Percentiles rank a stretch among this genome's conserved stretches.
These are phyloP conservation scores for Candida jianshihensis DNA, from an alignment of 805 yeast species.

Conservation along the genomic window DNA sequence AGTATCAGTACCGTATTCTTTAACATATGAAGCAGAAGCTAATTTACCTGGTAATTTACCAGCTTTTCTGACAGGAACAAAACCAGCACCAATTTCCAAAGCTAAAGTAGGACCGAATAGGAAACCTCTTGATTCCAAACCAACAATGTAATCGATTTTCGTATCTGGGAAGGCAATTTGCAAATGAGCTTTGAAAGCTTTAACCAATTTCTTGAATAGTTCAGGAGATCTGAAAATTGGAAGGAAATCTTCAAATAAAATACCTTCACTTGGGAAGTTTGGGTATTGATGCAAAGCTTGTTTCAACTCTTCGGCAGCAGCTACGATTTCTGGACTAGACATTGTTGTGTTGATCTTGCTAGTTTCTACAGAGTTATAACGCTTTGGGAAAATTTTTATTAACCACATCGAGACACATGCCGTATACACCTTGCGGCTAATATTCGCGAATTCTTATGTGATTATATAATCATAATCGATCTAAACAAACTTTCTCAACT, in stretches of 20 bases:
- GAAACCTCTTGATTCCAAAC: constrained; percentile 95
- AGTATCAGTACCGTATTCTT: constrained; percentile 89
- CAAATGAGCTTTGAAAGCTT: constrained; percentile 73
- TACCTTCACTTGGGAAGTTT: constrained; percentile 90
- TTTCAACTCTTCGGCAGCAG: constrained; percentile 39
- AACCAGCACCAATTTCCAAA: constrained; percentile 79
- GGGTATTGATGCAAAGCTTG: constrained; percentile 70
- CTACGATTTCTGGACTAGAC: constrained; percentile 14
- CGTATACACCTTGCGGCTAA: no score
- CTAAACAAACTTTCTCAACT: no score
- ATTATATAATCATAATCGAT: no score
- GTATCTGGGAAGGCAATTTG: constrained; percentile 44
- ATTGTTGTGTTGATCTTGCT: constrained; percentile 1
- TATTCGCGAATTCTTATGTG: no score
- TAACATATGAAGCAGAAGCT: constrained; percentile 62
- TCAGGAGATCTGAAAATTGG: constrained; percentile 86
- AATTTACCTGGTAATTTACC: constrained; percentile 93
- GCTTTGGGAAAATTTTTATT: no score
- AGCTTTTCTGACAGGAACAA: constrained; percentile 90
- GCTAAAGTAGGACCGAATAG: constrained; percentile 95
- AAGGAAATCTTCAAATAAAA: constrained; percentile 90
- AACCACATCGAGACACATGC: no score
- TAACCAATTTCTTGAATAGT: constrained; percentile 71
- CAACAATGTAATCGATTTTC: constrained; percentile 83
- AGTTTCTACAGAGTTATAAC: neutral